Conservation (phyloP, 1,139 yeast species). For the Magnusiomyces fungicola region DNA sequence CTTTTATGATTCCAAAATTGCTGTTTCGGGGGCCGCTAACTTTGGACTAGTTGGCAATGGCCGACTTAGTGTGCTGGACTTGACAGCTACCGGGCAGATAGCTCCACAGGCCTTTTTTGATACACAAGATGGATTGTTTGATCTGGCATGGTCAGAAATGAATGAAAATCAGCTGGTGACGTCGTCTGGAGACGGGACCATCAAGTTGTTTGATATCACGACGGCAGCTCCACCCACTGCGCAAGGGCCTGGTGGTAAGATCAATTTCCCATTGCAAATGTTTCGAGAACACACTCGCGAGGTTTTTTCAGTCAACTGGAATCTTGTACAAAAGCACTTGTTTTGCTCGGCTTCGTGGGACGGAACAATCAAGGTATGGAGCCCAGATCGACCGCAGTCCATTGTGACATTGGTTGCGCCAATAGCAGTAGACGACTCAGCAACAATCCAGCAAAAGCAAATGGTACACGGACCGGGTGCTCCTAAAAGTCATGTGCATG, state of each 20-base stretch:
- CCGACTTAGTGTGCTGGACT: constrained; percentile 58
- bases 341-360: constrained; percentile 90
- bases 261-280: constrained; percentile 56
- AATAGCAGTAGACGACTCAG: constrained; percentile 6
- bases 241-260: constrained; percentile 15
- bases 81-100: constrained; percentile 57
- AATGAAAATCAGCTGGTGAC: constrained; percentile 80
- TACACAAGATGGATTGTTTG: constrained; percentile 90
- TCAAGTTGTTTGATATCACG: constrained; percentile 69
- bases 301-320: constrained; percentile 87
- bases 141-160: constrained; percentile 80
- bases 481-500: constrained; percentile 5
- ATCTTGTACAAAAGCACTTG: constrained; percentile 61
- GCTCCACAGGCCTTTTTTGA: constrained; percentile 56
- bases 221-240: constrained; percentile 36
- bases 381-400: constrained; percentile 54
- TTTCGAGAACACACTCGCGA: constrained; percentile 77
- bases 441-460: constrained; percentile 8
- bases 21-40: constrained; percentile 87
- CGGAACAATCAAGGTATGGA: constrained; percentile 71
- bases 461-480: background rate
- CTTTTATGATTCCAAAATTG: constrained; percentile 78
- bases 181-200: constrained; percentile 86
- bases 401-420: constrained; percentile 44
- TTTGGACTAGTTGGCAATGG: constrained; percentile 96